phyloP scores from a whole-genome alignment of 345 rosid species.

The Boechera retrofracta region DNA sequence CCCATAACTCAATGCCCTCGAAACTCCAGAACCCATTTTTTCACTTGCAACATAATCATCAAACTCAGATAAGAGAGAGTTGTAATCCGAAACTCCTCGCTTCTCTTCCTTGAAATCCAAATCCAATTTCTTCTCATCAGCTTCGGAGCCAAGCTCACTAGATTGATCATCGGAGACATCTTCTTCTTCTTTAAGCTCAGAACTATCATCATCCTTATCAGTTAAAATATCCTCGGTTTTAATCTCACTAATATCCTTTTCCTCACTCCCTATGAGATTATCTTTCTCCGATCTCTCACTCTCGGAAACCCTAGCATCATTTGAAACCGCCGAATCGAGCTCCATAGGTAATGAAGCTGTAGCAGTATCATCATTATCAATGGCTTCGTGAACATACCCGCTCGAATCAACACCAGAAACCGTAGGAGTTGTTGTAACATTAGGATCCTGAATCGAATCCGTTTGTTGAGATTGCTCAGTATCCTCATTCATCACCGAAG shows the following conservation, averaged over 20 bases:
- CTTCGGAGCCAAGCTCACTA: conserved; percentile 43
- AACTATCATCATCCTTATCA: conserved; percentile 30
- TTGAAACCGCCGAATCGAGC: conserved; percentile 28
- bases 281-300: conserved; percentile 27
- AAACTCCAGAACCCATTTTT: conserved; percentile 62
- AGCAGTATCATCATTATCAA: neutral
- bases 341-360: conserved; percentile 33
- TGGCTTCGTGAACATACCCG: neutral
- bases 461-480: conserved; percentile 13
- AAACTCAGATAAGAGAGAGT: conserved; percentile 78
- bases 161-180: conserved; percentile 45
- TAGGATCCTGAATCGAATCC: conserved; percentile 28
- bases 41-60: conserved; percentile 92
- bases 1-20: conserved; percentile 80
- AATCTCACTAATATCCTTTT: conserved; percentile 34
- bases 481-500: conserved; percentile 32
- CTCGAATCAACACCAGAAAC: conserved; percentile 22
- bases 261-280: conserved; percentile 16
- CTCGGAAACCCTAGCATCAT: conserved; percentile 39
- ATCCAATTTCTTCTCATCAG: conserved; percentile 33
- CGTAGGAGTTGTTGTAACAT: conserved; percentile 14
- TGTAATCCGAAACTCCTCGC: conserved; percentile 46
- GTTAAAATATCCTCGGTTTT: conserved; percentile 26
- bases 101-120: conserved; percentile 27
- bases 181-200: conserved; percentile 18